phyloP scores from a whole-genome alignment of 2,329 filamentous ascomycete genomes.

The Penicillium sp. region DNA sequence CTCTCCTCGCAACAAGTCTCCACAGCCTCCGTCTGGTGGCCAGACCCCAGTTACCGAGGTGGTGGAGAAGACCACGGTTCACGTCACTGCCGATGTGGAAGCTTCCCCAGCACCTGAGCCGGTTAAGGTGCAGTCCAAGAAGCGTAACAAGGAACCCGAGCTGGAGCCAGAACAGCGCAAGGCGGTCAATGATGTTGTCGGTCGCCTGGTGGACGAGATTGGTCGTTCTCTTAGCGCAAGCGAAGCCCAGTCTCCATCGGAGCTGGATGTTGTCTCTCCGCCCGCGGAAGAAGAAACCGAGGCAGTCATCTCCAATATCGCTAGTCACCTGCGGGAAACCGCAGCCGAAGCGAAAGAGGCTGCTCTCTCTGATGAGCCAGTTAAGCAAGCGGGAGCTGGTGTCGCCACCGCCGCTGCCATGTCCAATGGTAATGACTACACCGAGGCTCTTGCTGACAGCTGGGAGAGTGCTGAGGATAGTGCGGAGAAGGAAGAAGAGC shows the following conservation, averaged over 20 bases:
- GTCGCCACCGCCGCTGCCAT: slow-evolving; percentile 54
- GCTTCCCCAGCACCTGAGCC: slow-evolving; percentile 14
- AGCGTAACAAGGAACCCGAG: slow-evolving; percentile 29
- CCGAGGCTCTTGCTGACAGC: slow-evolving; percentile 72
- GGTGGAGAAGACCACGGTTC: slow-evolving; percentile 27
- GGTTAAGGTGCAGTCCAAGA: slow-evolving; percentile 15
- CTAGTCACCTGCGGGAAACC: slow-evolving; percentile 41
- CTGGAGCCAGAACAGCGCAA: slow-evolving; percentile 55
- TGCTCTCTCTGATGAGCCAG: slow-evolving; percentile 55
- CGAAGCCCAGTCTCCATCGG: slow-evolving; percentile 52
- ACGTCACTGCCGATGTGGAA: slow-evolving; percentile 27
- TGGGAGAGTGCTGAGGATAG: slow-evolving; percentile 83
- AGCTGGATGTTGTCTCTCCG: slow-evolving; percentile 48
- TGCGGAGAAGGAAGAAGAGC: slow-evolving; percentile 68
- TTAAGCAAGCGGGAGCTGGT: slow-evolving; percentile 35
- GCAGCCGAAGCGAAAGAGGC: slow-evolving; percentile 50
- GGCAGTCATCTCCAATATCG: slow-evolving; percentile 39
- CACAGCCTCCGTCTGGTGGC: slow-evolving; percentile 50
- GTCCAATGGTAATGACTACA: slow-evolving; percentile 62
- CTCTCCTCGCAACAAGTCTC: slow-evolving; percentile 63
- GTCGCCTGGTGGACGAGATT: slow-evolving; percentile 65
- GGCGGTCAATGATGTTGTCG: slow-evolving; percentile 72
- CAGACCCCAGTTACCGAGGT: slow-evolving; percentile 44
- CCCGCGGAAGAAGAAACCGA: slow-evolving; percentile 40
- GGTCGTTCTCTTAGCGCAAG: slow-evolving; percentile 56